phyloP scores from a whole-genome alignment of 1,139 yeast genomes.

The Saccharomyces uvarum region DNA sequence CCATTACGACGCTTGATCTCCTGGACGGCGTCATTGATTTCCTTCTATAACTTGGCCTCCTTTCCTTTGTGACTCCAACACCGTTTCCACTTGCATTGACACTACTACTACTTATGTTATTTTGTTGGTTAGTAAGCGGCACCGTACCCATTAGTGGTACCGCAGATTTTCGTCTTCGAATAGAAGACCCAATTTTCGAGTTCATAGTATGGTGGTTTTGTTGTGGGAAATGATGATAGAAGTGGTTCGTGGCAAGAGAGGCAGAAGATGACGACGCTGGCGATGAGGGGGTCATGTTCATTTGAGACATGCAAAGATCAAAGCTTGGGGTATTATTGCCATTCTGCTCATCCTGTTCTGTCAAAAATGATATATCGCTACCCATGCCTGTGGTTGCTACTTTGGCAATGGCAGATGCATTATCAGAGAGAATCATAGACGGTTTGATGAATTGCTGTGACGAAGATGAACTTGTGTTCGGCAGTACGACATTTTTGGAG shows the following conservation, averaged over 20 bases:
- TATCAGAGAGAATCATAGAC: slow-evolving; percentile 15
- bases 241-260: background rate
- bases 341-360: background rate
- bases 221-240: background rate
- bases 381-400: slow-evolving; percentile 39
- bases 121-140: background rate
- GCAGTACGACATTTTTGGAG: background rate
- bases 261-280: background rate
- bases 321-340: slow-evolving; percentile 25
- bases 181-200: background rate
- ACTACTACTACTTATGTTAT: background rate
- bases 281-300: slow-evolving; percentile 35
- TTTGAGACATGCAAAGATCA: slow-evolving; percentile 57
- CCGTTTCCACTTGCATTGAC: background rate
- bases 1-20: background rate
- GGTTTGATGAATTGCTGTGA: slow-evolving; percentile 13
- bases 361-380: slow-evolving; percentile 44
- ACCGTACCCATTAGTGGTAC: background rate
- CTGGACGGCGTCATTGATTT: background rate
- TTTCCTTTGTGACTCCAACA: background rate
- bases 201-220: background rate
- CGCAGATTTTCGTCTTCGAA: background rate
- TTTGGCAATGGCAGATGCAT: slow-evolving; percentile 10
- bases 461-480: background rate
- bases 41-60: slow-evolving; percentile 30